A percentile compares a stretch with the other conserved stretches of the same genome.
These are phyloP conservation scores for Beauveria rudraprayagi DNA, from an alignment of 2,329 filamentous ascomycete genomes.

Conservation along the genomic window DNA sequence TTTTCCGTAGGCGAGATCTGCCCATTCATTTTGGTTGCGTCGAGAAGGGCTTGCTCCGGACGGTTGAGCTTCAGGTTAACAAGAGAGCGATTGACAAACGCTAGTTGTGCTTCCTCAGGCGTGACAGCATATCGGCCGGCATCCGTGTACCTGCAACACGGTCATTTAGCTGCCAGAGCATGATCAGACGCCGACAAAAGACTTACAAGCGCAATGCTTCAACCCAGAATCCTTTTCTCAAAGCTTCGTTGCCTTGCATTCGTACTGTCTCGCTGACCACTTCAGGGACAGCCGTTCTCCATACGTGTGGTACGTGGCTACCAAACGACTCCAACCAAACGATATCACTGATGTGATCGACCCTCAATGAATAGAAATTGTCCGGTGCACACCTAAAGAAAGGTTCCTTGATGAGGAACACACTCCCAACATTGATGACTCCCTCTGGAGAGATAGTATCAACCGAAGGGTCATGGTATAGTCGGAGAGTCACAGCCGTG, in stretches of 20 bases:
- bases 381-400: conserved; percentile 36
- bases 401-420: conserved; percentile 45
- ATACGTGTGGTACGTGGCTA: conserved; percentile 30
- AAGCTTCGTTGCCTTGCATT: conserved; percentile 27
- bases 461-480: conserved; percentile 35
- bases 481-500: conserved; percentile 27
- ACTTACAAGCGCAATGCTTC: conserved; percentile 26
- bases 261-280: conserved; percentile 17
- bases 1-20: conserved; percentile 29
- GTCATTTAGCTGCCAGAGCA: background rate
- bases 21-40: conserved; percentile 18
- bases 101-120: conserved; percentile 25
- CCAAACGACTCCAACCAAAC: conserved; percentile 28
- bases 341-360: conserved; percentile 46
- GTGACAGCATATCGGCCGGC: conserved; percentile 27
- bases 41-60: conserved; percentile 22
- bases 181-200: background rate
- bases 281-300: conserved; percentile 18
- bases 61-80: conserved; percentile 23
- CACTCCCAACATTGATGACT: conserved; percentile 24
- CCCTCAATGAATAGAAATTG: conserved; percentile 35
- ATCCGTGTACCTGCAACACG: conserved; percentile 26
- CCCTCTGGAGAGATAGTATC: conserved; percentile 24
- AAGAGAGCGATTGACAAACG: conserved; percentile 29
- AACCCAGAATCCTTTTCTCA: conserved; percentile 20